These are phyloP conservation scores for Dissophora globulifera DNA, from an alignment of 192 early-diverging fungal species.

Conservation along the genomic window DNA sequence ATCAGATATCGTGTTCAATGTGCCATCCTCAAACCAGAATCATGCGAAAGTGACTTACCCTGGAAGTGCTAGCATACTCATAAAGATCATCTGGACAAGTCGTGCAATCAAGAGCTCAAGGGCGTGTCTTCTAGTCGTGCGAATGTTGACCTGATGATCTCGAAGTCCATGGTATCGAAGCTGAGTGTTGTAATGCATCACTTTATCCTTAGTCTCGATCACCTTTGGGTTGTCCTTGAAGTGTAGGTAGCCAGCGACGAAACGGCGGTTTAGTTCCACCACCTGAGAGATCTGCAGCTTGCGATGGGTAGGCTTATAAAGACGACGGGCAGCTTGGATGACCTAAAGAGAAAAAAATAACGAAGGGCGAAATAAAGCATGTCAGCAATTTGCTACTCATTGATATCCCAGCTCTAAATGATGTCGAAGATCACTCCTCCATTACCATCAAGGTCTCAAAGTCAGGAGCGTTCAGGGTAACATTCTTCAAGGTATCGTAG, in stretches of 20 bases:
- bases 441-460: slow-evolving; percentile 92
- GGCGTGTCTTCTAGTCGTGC: slow-evolving; percentile 72
- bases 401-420: neutral
- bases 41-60: slow-evolving; percentile 64
- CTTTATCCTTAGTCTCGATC: slow-evolving; percentile 76
- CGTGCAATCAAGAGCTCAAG: slow-evolving; percentile 78
- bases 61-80: slow-evolving; percentile 84
- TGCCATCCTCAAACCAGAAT: no score
- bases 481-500: slow-evolving; percentile 81
- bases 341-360: slow-evolving; percentile 54
- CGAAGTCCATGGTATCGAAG: slow-evolving; percentile 93
- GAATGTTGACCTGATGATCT: slow-evolving; percentile 95
- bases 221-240: slow-evolving; percentile 88
- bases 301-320: slow-evolving; percentile 90
- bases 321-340: slow-evolving; percentile 91
- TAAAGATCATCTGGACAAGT: slow-evolving; percentile 71
- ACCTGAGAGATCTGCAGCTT: slow-evolving; percentile 87
- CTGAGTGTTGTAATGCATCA: slow-evolving; percentile 88
- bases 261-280: slow-evolving; percentile 90
- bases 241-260: slow-evolving; percentile 83
- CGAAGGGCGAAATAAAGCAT: neutral
- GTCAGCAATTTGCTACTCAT: neutral
- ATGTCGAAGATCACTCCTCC: neutral
- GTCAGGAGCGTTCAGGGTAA: slow-evolving; percentile 94
- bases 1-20: no score